Conservation (phyloP, 805 yeast species). For the Hanseniaspora nectarophila region DNA sequence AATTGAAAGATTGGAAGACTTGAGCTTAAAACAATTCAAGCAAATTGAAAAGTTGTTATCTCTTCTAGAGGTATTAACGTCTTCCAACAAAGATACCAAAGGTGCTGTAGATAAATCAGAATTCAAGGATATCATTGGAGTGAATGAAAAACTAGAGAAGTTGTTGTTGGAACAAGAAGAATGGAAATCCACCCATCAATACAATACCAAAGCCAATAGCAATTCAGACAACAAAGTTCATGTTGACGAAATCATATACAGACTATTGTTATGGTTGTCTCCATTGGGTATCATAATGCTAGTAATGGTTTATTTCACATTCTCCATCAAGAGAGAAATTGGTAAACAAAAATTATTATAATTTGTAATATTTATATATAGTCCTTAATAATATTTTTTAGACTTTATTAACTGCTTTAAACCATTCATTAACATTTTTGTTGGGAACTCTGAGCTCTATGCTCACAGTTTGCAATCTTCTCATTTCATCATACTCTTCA, state of each 20-base stretch:
- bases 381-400: no score
- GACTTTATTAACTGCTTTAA: background rate
- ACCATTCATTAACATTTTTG: constrained; percentile 7
- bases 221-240: constrained; percentile 16
- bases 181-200: constrained; percentile 23
- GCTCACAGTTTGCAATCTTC: constrained; percentile 6
- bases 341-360: constrained; percentile 27
- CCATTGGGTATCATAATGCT: constrained; percentile 25
- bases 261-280: constrained; percentile 24
- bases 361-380: background rate
- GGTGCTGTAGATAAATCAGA: constrained; percentile 11
- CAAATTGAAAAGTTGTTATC: constrained; percentile 20
- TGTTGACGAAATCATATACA: constrained; percentile 26
- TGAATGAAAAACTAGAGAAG: constrained; percentile 25
- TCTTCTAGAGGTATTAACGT: constrained; percentile 11
- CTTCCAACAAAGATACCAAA: constrained; percentile 10
- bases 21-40: constrained; percentile 22
- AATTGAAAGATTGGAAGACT: constrained; percentile 20
- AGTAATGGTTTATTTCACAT: constrained; percentile 29
- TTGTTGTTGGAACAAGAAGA: constrained; percentile 25
- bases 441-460: constrained; percentile 10
- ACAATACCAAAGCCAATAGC: background rate
- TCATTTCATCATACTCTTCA: constrained; percentile 11
- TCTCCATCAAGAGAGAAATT: constrained; percentile 28
- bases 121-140: constrained; percentile 23